Evolutionary conservation across 2,329 filamentous ascomycete genomes (phyloP).

Genomic region (Trichoderma simmonsii): DNA sequence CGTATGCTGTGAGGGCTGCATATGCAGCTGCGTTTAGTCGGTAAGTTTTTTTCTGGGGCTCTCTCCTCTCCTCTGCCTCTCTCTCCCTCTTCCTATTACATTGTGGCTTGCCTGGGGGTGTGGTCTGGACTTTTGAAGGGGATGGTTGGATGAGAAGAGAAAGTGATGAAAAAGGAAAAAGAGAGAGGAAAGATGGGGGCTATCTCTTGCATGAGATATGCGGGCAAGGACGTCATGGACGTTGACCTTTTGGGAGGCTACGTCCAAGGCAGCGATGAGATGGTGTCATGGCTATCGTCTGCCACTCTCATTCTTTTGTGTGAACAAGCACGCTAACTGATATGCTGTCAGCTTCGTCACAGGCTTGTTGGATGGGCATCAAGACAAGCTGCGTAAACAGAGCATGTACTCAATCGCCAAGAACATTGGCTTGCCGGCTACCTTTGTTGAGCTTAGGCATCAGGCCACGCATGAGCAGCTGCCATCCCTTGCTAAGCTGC

Average conservation of each 20-base stretch:
- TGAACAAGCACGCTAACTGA: constrained; percentile 3
- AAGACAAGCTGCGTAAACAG: constrained; percentile 63
- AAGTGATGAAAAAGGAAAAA: background rate
- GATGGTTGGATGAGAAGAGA: background rate
- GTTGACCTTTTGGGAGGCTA: background rate
- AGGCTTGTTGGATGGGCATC: constrained; percentile 71
- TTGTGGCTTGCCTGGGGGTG: background rate
- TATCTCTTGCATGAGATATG: background rate
- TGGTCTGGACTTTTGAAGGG: background rate
- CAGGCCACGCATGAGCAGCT: constrained; percentile 88
- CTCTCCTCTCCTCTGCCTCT: background rate
- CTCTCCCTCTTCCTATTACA: background rate
- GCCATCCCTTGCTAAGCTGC: constrained; percentile 70
- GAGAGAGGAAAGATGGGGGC: background rate
- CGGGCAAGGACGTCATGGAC: constrained; percentile 7
- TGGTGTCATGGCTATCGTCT: constrained; percentile 1
- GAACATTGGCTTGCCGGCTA: constrained; percentile 65
- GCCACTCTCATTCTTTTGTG: background rate
- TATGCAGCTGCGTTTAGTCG: constrained; percentile 74
- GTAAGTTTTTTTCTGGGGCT: constrained; percentile 42
- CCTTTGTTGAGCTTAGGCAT: constrained; percentile 85
- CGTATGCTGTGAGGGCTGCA: constrained; percentile 62
- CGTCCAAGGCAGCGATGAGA: constrained; percentile 2
- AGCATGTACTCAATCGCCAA: constrained; percentile 72
- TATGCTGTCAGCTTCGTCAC: constrained; percentile 65